phyloP scores from a whole-genome alignment of 768 basidiomycete species.

The Lentinula aciculospora region DNA sequence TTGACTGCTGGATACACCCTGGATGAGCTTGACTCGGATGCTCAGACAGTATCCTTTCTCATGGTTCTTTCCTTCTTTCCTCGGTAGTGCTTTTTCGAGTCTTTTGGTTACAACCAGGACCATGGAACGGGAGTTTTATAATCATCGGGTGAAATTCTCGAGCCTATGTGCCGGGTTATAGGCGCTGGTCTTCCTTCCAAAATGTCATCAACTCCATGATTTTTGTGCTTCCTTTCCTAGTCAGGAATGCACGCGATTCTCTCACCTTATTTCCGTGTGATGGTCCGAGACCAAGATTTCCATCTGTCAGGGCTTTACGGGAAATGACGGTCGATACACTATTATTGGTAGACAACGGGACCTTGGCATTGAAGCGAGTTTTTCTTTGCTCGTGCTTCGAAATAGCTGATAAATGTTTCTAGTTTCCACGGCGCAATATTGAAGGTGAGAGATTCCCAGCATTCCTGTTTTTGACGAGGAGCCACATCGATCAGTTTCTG shows the following conservation, averaged over 20 bases:
- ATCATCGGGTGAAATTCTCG: background rate
- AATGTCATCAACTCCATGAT: constrained; percentile 4
- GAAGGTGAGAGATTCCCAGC: background rate
- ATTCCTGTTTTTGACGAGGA: background rate
- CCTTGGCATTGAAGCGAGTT: background rate
- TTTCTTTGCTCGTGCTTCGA: background rate
- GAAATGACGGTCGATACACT: background rate
- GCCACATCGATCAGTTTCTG: background rate
- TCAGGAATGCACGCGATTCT: background rate
- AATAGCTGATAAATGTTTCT: background rate
- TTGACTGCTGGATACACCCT: background rate
- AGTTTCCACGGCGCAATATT: background rate
- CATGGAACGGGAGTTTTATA: constrained; percentile 1
- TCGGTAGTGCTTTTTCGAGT: background rate
- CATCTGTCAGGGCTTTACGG: background rate
- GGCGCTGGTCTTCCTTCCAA: background rate
- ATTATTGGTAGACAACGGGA: background rate
- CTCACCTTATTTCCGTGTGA: constrained; percentile 1
- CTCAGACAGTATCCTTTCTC: background rate
- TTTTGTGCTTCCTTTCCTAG: background rate
- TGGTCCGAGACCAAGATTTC: constrained; percentile 1
- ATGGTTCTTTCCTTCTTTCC: background rate
- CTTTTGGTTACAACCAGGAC: background rate
- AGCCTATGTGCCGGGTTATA: background rate
- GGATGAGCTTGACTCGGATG: background rate